Percentiles rank a stretch among this genome's conserved stretches.
Conservation (phyloP, 768 basidiomycete species). For the Coprinellus micaceus region DNA sequence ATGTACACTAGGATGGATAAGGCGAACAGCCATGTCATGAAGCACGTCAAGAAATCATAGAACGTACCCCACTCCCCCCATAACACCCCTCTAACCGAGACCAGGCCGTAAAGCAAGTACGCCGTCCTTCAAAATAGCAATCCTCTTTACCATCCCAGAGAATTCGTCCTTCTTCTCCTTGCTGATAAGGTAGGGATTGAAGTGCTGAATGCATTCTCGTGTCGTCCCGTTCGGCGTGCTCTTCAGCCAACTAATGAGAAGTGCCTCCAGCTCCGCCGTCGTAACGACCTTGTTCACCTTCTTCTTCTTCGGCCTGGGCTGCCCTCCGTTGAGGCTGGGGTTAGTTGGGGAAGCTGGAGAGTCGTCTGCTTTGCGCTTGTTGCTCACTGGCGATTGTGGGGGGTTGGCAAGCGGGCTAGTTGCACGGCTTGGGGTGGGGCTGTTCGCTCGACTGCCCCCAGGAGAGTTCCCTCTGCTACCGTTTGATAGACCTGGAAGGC, state of each 20-base stretch:
- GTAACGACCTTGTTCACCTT: conserved; percentile 43
- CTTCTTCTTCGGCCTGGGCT: conserved; percentile 51
- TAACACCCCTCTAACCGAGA: neutral
- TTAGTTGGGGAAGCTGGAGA: conserved; percentile 17
- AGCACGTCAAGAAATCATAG: too few species aligned
- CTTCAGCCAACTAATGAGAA: conserved; percentile 76
- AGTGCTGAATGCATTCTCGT: conserved; percentile 76
- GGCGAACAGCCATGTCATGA: too few species aligned
- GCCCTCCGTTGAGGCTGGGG: conserved; percentile 14
- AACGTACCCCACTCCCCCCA: neutral
- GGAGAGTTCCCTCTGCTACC: conserved; percentile 59
- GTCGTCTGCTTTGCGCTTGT: conserved; percentile 49
- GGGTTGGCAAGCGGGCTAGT: conserved; percentile 39
- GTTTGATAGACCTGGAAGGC: conserved; percentile 30
- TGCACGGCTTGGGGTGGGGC: conserved; percentile 44
- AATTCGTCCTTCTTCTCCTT: conserved; percentile 69
- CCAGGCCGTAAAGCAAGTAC: conserved; percentile 49
- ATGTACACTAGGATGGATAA: too few species aligned
- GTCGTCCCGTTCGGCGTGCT: conserved; percentile 68
- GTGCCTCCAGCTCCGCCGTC: conserved; percentile 55
- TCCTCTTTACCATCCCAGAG: conserved; percentile 76
- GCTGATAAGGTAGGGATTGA: conserved; percentile 70
- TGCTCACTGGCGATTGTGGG: conserved; percentile 17
- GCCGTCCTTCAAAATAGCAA: conserved; percentile 68
- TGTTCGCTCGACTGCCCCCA: conserved; percentile 52